Evolutionary conservation across 202 grass and related monocot genomes (phyloP).

Genomic region (Setaria viridis): DNA sequence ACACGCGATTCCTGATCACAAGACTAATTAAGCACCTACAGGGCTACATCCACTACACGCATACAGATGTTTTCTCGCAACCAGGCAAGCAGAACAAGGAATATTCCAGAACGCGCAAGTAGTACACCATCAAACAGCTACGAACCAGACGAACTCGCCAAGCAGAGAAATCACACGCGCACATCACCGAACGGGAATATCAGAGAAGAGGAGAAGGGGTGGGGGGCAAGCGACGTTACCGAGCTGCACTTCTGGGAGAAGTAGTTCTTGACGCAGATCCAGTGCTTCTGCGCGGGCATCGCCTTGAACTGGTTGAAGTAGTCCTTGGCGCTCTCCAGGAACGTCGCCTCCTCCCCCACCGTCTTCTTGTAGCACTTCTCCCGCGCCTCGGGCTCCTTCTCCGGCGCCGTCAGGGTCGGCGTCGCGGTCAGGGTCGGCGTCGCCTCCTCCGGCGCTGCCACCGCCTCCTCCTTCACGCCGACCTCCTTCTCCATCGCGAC

Average conservation of each 20-base stretch:
- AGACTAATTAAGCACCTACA: neutral
- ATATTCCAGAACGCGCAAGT: neutral
- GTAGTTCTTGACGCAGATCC: slow-evolving; percentile 84
- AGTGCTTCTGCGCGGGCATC: slow-evolving; percentile 66
- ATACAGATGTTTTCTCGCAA: neutral
- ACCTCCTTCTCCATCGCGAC: slow-evolving; percentile 33
- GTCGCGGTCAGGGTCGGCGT: neutral
- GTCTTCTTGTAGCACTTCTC: slow-evolving; percentile 69
- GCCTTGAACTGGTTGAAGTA: slow-evolving; percentile 68
- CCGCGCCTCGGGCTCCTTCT: neutral
- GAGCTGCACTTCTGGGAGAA: slow-evolving; percentile 47
- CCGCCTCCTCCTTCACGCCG: neutral
- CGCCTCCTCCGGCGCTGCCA: neutral
- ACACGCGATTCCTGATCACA: neutral
- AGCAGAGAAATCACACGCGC: neutral
- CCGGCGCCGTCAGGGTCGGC: neutral
- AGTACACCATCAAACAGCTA: slow-evolving; percentile 12
- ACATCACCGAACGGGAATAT: neutral
- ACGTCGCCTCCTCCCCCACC: slow-evolving; percentile 47
- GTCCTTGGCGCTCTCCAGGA: slow-evolving; percentile 62
- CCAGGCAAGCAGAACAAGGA: neutral
- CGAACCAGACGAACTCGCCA: neutral
- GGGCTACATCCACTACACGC: neutral
- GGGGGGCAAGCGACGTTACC: slow-evolving; percentile 16
- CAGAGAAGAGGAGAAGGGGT: neutral